Percentiles rank a stretch among this genome's conserved stretches.
Conservation (phyloP, 768 basidiomycete genomes). For the Scleroderma citrinum region DNA sequence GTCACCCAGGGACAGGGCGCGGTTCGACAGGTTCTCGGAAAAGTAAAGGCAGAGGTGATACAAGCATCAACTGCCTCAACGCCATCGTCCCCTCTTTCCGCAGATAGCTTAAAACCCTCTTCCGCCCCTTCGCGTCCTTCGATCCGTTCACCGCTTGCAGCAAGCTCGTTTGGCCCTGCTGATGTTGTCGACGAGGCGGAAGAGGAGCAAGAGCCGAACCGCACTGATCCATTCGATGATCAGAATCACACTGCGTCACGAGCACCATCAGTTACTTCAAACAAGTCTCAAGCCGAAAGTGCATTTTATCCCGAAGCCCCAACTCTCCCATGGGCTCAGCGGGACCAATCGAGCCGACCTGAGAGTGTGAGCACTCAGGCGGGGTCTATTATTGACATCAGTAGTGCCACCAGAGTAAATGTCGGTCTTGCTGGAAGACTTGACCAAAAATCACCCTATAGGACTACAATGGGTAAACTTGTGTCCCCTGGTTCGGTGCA, state of each 20-base stretch:
- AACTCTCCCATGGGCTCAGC: conserved; percentile 36
- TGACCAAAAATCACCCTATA: conserved; percentile 41
- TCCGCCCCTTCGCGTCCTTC: conserved; percentile 35
- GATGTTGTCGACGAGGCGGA: conserved; percentile 52
- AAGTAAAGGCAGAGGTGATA: conserved; percentile 76
- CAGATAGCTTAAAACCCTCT: conserved; percentile 39
- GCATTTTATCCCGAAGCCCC: conserved; percentile 37
- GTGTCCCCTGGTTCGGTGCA: conserved; percentile 39
- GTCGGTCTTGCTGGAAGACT: conserved; percentile 42
- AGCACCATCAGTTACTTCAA: conserved; percentile 13
- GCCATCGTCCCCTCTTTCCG: conserved; percentile 16
- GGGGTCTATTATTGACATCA: conserved; percentile 52
- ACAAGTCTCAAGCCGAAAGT: conserved; percentile 22
- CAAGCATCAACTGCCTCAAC: conserved; percentile 44
- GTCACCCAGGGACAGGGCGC: conserved; percentile 59
- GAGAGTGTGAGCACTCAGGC: conserved; percentile 61
- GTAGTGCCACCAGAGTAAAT: conserved; percentile 63
- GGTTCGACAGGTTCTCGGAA: conserved; percentile 68
- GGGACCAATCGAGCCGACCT: conserved; percentile 42
- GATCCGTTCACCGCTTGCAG: conserved; percentile 61
- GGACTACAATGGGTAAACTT: conserved; percentile 60
- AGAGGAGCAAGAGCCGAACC: conserved; percentile 23
- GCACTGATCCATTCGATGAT: conserved; percentile 61
- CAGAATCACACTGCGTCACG: conserved; percentile 29
- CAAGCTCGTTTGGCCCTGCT: conserved; percentile 63